Evolutionary conservation across 352 stramenopile species (phyloP), one percentile per base, ranked within the genome.

Genomic region (Globisporangium canariense): DNA sequence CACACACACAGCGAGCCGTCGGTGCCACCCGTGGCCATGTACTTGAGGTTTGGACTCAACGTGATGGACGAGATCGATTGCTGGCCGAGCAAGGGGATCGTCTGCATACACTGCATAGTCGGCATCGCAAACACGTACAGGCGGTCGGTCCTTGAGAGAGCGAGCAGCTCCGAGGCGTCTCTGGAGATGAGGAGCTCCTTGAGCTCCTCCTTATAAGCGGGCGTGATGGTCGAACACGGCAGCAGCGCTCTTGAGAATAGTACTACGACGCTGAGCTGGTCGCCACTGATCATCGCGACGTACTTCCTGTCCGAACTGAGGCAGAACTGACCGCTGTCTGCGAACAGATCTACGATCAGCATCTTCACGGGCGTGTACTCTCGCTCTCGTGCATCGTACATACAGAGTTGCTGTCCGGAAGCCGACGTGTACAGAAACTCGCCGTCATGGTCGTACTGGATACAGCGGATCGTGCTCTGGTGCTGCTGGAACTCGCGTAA

Each of bases 401-500:
- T 70, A 54, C 85, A 93, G 6, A 93, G 62, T 36, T 93, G 85
- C 32, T 81, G 82, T 1, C 79, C 82, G 8, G 50, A 49, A 3
- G 71, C 85, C 0, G 73, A 79, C 2, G 82, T 90, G 49, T 79
- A 91, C 3, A 90, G 57, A 22, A 70, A 73, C 22, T 74, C 70
- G 3, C 60, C 74, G 20, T 85, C 73, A 3, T 36, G 59, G 40
- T 82, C 71, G 36, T 89, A 93, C 30, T 75, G 60, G 22, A 94
- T 62, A 20, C 84, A 73, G 4, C 59, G 60, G 16, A 97, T 86
- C 14, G 73, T 55, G 38, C 80, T 95, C 47, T 83, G 72, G 62
- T 98, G 92, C 70, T 97, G 91, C 59, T 89, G 77, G 63, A 93
- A 89, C 64, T 94, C 87, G n/a, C 79, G 68, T 7, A 94, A 11